Conservation (phyloP, 345 rosid species). For the Combretum micranthum region DNA sequence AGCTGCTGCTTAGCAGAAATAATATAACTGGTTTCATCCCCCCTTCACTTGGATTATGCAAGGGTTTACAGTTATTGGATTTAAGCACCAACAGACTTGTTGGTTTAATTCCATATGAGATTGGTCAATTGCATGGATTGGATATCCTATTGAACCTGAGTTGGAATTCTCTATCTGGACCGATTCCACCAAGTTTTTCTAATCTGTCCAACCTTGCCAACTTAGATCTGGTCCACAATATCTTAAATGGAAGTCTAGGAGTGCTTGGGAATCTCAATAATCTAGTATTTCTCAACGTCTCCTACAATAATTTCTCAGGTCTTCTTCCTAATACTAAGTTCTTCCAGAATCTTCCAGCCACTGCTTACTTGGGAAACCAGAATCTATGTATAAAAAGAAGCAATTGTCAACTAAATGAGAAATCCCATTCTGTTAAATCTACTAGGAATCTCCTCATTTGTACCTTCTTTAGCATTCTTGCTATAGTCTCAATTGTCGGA, state of each 20-base stretch:
- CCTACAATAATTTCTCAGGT: constrained; percentile 57
- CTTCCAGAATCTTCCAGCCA: constrained; percentile 39
- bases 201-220: constrained; percentile 54
- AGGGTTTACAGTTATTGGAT: constrained; percentile 55
- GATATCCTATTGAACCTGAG: constrained; percentile 66
- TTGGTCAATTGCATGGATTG: constrained; percentile 46
- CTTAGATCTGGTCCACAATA: constrained; percentile 57
- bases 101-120: constrained; percentile 48
- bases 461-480: constrained; percentile 31
- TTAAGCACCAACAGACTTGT: constrained; percentile 43
- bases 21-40: constrained; percentile 49
- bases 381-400: constrained; percentile 40
- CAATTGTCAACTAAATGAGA: constrained; percentile 18
- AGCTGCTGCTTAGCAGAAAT: constrained; percentile 44
- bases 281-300: constrained; percentile 54
- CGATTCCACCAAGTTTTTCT: constrained; percentile 48
- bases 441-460: constrained; percentile 29
- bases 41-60: constrained; percentile 43
- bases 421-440: constrained; percentile 19
- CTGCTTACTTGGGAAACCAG: constrained; percentile 43
- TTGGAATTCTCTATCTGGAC: constrained; percentile 45
- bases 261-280: constrained; percentile 43
- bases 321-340: constrained; percentile 51
- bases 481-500: constrained; percentile 25
- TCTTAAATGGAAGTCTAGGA: constrained; percentile 35